These are phyloP conservation scores for Pleurotus pulmonarius DNA, from an alignment of 768 basidiomycete species.

Conservation along the genomic window DNA sequence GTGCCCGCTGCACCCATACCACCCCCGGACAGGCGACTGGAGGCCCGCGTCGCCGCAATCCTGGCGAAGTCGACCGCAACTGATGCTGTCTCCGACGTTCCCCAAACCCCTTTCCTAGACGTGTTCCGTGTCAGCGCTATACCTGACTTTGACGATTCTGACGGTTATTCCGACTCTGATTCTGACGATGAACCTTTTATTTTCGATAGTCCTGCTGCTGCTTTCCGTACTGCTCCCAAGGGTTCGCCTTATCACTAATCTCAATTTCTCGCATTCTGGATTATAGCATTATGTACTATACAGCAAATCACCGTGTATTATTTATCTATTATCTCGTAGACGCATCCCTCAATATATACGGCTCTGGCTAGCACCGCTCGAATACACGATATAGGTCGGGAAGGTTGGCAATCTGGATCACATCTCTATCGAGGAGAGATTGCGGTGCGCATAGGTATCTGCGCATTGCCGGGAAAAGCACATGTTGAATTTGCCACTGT, in stretches of 20 bases:
- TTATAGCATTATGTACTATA: constrained; percentile 10
- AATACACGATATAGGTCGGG: constrained; percentile 94
- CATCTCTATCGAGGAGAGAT: constrained; percentile 63
- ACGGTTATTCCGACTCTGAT: constrained; percentile 47
- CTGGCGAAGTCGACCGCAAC: constrained; percentile 72
- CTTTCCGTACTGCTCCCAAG: constrained; percentile 42
- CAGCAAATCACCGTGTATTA: constrained; percentile 4
- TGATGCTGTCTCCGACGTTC: constrained; percentile 49
- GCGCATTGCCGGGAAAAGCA: constrained; percentile 84
- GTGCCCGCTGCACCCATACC: constrained; percentile 29
- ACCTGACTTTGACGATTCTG: constrained; percentile 31
- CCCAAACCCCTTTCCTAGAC: constrained; percentile 78
- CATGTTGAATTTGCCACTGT: constrained; percentile 87
- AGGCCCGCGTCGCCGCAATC: constrained; percentile 79
- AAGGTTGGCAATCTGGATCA: constrained; percentile 85
- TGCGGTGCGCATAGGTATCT: constrained; percentile 69
- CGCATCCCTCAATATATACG: neutral
- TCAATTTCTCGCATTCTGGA: constrained; percentile 10
- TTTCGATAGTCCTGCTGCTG: constrained; percentile 48
- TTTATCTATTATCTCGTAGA: neutral
- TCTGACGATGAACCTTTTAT: constrained; percentile 56
- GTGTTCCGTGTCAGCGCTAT: constrained; percentile 60
- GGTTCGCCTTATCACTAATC: constrained; percentile 35
- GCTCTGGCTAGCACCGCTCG: constrained; percentile 67
- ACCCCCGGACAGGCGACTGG: constrained; percentile 57